Evolutionary conservation across 176 grass and related monocot species (phyloP).

Genomic region (Aechmea fasciata): DNA sequence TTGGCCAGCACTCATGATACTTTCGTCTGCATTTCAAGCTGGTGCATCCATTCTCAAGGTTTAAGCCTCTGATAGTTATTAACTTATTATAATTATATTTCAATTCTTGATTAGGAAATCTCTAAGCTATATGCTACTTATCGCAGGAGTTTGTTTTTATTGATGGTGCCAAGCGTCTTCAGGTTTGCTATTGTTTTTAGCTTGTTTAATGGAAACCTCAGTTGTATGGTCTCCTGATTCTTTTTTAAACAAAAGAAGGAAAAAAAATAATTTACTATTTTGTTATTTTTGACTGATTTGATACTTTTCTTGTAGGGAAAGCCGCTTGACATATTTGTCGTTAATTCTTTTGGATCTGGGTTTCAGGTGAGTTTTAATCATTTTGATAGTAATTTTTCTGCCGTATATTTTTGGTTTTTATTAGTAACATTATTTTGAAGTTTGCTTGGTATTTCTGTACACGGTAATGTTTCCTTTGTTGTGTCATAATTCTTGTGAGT

Average conservation of each 20-base stretch:
- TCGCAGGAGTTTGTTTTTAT: constrained; percentile 91
- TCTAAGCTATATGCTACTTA: constrained; percentile 12
- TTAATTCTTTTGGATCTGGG: constrained; percentile 91
- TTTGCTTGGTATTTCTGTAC: background rate
- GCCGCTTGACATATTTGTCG: constrained; percentile 82
- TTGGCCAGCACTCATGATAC: constrained; percentile 80
- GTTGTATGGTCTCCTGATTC: background rate
- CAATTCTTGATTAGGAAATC: constrained; percentile 11
- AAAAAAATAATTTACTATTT: background rate
- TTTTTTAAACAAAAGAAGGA: background rate
- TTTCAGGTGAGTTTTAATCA: constrained; percentile 58
- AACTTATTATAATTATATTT: constrained; percentile 11
- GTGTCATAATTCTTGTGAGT: background rate
- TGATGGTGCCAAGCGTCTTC: constrained; percentile 70
- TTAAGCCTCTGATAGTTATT: constrained; percentile 13
- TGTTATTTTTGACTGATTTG: background rate
- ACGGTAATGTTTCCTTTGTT: background rate
- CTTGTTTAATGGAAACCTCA: background rate
- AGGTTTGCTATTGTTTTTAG: constrained; percentile 40
- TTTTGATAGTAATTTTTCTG: background rate
- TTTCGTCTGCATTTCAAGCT: constrained; percentile 75
- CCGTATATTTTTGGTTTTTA: background rate
- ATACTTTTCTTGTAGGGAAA: constrained; percentile 51
- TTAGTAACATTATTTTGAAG: background rate
- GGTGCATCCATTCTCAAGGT: constrained; percentile 94